Base-by-base conservation (phyloP, 495 filamentous ascomycete species). In the Hypomontagnella submonticulosa region DNA sequence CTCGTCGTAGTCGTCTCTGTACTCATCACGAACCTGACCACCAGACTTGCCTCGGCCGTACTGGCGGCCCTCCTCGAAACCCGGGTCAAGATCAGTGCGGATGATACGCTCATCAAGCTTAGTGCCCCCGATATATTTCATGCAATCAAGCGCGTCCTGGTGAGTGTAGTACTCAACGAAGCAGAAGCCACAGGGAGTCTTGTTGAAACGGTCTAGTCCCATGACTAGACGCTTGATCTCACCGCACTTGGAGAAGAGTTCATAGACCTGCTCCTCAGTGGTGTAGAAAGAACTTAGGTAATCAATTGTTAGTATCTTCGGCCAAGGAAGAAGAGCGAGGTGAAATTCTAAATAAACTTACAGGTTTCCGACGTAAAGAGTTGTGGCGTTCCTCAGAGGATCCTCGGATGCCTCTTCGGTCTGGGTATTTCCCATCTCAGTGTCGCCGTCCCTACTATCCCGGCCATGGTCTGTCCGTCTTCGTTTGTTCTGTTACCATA, bases 101-200 rank as follows among this genome's bases (percentile, higher is more conserved):
- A 99, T 97, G 65, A 98, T 90, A 61, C 95, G 87, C 79, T 99
- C 95, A 76, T 99, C 95, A 32, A 99, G 82, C 80, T 99, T 99
- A n/a, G 95, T 99, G 34, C 95, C 95, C 33, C 96, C 96, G 67
- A 98, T 88, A 71, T 98, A 99, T 77, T 98, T 98, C 89, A 99
- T 88, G 74, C 93, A 97, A 71, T 98, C 95, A 32, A 98, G 80
- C 4, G 95, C 95, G 77, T 98, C 95, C 68, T 94, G 89, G 71
- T 98, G 93, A 11, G 88, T 98, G 79, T 98, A 99, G 78, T 99
- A 99, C 77, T 99, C 95, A 69, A 99, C 95, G 72, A 99, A 99
- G 80, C 95, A 99, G 80, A 99, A 99, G 9, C 95, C 95, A 77
- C 95, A 99, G 4, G 95, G 95, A 12, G 95, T 99, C 79, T 99